A percentile compares a stretch with the other conserved stretches of the same genome.
phyloP scores from a whole-genome alignment of 2,329 filamentous ascomycete species.

The Parastagonospora avenae region DNA sequence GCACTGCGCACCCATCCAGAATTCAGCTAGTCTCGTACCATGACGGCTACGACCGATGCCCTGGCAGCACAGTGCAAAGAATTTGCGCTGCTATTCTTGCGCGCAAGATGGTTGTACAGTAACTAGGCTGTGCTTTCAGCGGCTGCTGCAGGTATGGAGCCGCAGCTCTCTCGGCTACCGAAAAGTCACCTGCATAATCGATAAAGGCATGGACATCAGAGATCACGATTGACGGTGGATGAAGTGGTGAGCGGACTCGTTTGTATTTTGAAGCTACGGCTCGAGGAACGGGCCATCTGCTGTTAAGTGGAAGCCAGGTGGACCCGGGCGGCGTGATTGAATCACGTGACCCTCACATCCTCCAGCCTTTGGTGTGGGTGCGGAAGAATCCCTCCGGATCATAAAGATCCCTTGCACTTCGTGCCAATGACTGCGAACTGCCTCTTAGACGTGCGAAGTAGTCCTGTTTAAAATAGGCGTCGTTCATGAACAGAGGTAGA shows the following conservation, averaged over 20 bases:
- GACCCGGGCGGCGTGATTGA: no score
- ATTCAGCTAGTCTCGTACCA: not conserved
- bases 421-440: conserved; percentile 37
- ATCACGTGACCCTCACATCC: conserved; percentile 25
- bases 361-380: conserved; percentile 49
- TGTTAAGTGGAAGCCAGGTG: not conserved
- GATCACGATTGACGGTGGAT: no score
- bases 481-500: conserved; percentile 54
- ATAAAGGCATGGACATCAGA: conserved; percentile 18
- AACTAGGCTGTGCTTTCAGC: not conserved
- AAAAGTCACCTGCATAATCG: conserved; percentile 13
- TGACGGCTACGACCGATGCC: conserved; percentile 2
- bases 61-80: conserved; percentile 8
- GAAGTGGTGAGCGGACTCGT: no score
- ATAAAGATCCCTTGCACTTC: conserved; percentile 42
- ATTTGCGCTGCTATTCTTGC: conserved; percentile 17
- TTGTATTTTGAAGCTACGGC: no score
- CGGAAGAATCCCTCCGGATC: conserved; percentile 50
- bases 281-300: not conserved
- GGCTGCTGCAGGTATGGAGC: conserved; percentile 10
- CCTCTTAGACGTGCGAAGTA: conserved; percentile 47
- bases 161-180: conserved; percentile 27
- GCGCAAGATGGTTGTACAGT: conserved; percentile 1
- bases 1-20: not conserved
- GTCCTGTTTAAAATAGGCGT: conserved; percentile 51